Evolutionary conservation across 306 rosid genomes (phyloP).

Genomic region (Rosa persica): DNA sequence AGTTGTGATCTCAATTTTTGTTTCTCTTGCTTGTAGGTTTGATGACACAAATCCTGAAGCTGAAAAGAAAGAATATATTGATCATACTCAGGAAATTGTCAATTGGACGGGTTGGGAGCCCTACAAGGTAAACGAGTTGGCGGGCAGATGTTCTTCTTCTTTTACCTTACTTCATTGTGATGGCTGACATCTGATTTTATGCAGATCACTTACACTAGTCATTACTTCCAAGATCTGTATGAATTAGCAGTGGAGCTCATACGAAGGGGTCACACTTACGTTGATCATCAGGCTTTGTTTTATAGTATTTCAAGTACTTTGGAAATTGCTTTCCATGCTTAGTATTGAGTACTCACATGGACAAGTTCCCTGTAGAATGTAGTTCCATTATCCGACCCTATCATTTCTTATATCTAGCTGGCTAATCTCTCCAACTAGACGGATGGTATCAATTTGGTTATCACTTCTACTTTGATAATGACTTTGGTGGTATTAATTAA

Average conservation of each 20-base stretch:
- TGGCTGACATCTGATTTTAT: slow-evolving; percentile 15
- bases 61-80: slow-evolving; percentile 93
- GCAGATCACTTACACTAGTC: slow-evolving; percentile 90
- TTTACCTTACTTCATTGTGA: background rate
- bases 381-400: background rate
- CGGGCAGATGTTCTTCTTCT: slow-evolving; percentile 3
- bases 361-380: background rate
- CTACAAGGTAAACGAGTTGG: slow-evolving; percentile 51
- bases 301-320: background rate
- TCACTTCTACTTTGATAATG: background rate
- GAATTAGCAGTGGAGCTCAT: slow-evolving; percentile 96
- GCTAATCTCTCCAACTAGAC: background rate
- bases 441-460: background rate
- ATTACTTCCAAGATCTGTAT: slow-evolving; percentile 89
- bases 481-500: background rate
- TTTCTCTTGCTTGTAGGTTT: slow-evolving; percentile 33
- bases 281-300: slow-evolving; percentile 78
- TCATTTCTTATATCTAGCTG: background rate
- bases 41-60: slow-evolving; percentile 98
- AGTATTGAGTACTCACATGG: background rate
- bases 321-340: background rate
- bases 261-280: slow-evolving; percentile 78
- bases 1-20: background rate
- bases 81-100: slow-evolving; percentile 93
- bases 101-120: slow-evolving; percentile 99